Conservation (phyloP, 192 early-diverging fungal genomes). For the Coemansia guatemalensis region DNA sequence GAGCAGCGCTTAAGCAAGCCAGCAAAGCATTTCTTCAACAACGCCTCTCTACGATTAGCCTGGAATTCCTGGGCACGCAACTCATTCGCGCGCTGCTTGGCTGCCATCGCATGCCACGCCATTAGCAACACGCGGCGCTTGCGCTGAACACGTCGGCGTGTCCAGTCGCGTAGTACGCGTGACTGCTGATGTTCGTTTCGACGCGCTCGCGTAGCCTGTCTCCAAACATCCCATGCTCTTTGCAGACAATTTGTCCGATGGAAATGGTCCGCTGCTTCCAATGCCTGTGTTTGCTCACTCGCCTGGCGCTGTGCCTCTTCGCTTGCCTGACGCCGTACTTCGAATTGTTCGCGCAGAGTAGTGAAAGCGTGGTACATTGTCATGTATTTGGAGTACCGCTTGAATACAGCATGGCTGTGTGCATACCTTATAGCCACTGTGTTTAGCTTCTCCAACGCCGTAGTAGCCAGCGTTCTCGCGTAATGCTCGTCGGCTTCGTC, state of each 20-base stretch:
- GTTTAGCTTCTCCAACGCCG: conserved; percentile 2
- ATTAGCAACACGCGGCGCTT: conserved; percentile 26
- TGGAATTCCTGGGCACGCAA: conserved; percentile 4
- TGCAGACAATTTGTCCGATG: too few species aligned
- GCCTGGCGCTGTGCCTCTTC: too few species aligned
- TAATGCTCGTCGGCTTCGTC: conserved; percentile 16
- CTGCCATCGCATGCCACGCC: conserved; percentile 36
- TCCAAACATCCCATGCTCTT: not conserved
- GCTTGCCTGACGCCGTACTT: too few species aligned
- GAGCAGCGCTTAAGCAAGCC: conserved; percentile 7
- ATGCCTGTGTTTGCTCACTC: too few species aligned
- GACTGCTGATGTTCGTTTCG: conserved; percentile 25
- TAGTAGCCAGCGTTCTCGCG: not conserved
- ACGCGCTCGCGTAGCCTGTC: not conserved
- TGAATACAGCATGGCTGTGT: not conserved
- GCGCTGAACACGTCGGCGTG: conserved; percentile 19
- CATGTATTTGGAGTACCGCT: conserved; percentile 2
- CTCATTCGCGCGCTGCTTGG: conserved; percentile 7
- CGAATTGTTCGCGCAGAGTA: too few species aligned
- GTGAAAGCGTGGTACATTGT: not conserved
- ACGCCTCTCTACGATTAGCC: not conserved
- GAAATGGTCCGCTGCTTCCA: too few species aligned
- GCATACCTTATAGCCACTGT: not conserved
- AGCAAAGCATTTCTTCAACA: conserved; percentile 4
- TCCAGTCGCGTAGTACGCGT: conserved; percentile 34